Conservation (phyloP, 208 protist genomes). For the Leptomonas seymouri region DNA sequence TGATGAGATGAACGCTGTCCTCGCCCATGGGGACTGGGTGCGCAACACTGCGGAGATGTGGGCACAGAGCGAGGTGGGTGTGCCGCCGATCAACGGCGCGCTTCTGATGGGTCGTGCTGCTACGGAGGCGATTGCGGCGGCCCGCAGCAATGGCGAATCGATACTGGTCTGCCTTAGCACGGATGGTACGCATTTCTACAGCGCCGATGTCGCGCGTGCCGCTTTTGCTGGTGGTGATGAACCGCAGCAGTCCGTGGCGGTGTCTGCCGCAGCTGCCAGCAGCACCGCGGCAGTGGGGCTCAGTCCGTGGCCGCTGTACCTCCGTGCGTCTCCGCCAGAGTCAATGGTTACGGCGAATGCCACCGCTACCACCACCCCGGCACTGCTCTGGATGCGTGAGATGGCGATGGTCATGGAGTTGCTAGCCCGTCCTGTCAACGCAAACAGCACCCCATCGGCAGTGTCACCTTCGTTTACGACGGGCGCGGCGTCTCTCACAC, state of each 20-base stretch:
- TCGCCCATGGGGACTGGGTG: slow-evolving; percentile 13
- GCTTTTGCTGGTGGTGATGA: neutral
- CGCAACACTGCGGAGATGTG: slow-evolving; percentile 34
- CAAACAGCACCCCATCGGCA: slow-evolving; percentile 3
- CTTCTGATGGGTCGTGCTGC: slow-evolving; percentile 23
- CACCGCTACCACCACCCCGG: neutral
- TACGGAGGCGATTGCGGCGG: slow-evolving; percentile 19
- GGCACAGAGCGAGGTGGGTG: neutral
- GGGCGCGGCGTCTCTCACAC: slow-evolving; percentile 22
- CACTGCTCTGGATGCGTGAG: slow-evolving; percentile 32
- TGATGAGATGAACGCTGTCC: slow-evolving; percentile 21
- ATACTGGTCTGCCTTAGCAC: slow-evolving; percentile 58
- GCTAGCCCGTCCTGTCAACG: slow-evolving; percentile 16
- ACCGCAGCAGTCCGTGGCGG: neutral
- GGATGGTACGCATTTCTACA: slow-evolving; percentile 71
- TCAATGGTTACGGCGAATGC: neutral
- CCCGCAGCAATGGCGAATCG: slow-evolving; percentile 37
- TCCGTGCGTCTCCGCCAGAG: slow-evolving; percentile 1
- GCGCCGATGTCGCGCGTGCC: slow-evolving; percentile 44
- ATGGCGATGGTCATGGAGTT: slow-evolving; percentile 32
- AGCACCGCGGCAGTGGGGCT: neutral
- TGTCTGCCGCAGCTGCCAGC: slow-evolving; percentile 3
- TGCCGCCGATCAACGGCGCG: slow-evolving; percentile 17
- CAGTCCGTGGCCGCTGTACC: slow-evolving; percentile 25
- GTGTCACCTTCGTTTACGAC: slow-evolving; percentile 27